phyloP scores from a whole-genome alignment of 225 moss, liverwort and hornwort species.

The Marchantia paleacea region DNA sequence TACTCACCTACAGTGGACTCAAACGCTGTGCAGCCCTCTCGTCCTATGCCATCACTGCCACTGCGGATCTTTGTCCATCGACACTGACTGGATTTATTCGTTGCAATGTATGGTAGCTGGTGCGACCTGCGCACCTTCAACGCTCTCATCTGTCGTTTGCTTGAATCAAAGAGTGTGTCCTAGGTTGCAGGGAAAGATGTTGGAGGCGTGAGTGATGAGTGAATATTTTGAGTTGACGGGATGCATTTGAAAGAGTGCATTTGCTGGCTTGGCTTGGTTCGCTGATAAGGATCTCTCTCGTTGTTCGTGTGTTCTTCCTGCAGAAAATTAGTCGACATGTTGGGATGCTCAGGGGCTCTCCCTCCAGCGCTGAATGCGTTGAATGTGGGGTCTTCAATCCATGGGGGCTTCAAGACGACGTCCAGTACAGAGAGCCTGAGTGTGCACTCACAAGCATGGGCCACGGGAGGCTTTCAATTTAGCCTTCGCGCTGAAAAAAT shows the following conservation, averaged over 20 bases:
- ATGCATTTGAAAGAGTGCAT: no score
- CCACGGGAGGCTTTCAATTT: slow-evolving; percentile 17
- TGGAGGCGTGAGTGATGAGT: not conserved
- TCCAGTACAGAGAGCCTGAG: not conserved
- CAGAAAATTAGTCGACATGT: slow-evolving; percentile 12
- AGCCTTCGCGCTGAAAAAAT: not conserved
- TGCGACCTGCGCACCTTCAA: not conserved
- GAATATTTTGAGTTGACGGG: not conserved
- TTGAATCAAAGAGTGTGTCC: not conserved
- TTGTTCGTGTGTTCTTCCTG: not conserved
- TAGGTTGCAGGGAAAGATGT: not conserved
- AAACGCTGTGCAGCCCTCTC: not conserved
- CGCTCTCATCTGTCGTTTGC: not conserved
- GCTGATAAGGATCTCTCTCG: not conserved
- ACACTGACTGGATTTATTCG: not conserved
- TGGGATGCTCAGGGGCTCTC: not conserved
- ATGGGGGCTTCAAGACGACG: not conserved
- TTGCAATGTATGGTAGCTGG: not conserved
- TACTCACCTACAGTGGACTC: not conserved
- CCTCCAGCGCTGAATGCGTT: not conserved
- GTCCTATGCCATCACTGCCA: not conserved
- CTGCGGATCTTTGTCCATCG: not conserved
- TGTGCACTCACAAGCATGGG: slow-evolving; percentile 25
- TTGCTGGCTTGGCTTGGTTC: no score
- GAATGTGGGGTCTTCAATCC: not conserved